Evolutionary conservation across 805 yeast genomes (phyloP).

Genomic region (Ogataea polymorpha): DNA sequence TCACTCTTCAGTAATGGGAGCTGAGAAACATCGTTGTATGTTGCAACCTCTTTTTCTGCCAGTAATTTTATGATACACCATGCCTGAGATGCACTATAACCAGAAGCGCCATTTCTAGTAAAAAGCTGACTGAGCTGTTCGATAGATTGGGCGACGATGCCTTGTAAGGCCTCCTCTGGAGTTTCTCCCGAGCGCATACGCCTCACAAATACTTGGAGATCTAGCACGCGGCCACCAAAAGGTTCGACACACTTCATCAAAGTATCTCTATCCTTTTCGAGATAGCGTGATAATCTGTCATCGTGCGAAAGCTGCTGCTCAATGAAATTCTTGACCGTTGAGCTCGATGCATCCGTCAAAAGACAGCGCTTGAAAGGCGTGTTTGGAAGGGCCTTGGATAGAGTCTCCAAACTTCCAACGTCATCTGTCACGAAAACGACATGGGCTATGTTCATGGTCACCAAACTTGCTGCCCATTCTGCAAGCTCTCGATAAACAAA

Average conservation of each 20-base stretch:
- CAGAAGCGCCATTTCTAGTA: conserved; percentile 39
- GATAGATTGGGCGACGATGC: conserved; percentile 80
- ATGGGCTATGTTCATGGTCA: conserved; percentile 80
- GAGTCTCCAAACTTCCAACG: conserved; percentile 65
- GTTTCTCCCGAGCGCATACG: conserved; percentile 85
- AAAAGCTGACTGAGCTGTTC: conserved; percentile 86
- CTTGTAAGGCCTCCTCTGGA: conserved; percentile 70
- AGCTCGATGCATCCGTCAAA: conserved; percentile 76
- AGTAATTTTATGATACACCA: conserved; percentile 77
- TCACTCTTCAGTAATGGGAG: conserved; percentile 59
- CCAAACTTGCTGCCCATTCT: conserved; percentile 82
- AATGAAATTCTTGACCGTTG: conserved; percentile 70
- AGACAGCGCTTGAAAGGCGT: conserved; percentile 76
- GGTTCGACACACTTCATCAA: conserved; percentile 64
- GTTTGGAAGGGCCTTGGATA: conserved; percentile 75
- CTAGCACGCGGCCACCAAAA: conserved; percentile 93
- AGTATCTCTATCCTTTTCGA: conserved; percentile 26
- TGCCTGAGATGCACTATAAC: conserved; percentile 75
- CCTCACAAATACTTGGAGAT: conserved; percentile 84
- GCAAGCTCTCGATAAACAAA: conserved; percentile 73
- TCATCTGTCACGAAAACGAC: conserved; percentile 87
- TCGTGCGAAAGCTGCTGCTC: conserved; percentile 45
- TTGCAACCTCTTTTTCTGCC: conserved; percentile 44
- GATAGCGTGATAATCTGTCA: conserved; percentile 17
- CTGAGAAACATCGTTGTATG: conserved; percentile 50